Evolutionary conservation across 371 early-diverging fungal genomes (phyloP).

Genomic region (Nematocida ironsii): DNA sequence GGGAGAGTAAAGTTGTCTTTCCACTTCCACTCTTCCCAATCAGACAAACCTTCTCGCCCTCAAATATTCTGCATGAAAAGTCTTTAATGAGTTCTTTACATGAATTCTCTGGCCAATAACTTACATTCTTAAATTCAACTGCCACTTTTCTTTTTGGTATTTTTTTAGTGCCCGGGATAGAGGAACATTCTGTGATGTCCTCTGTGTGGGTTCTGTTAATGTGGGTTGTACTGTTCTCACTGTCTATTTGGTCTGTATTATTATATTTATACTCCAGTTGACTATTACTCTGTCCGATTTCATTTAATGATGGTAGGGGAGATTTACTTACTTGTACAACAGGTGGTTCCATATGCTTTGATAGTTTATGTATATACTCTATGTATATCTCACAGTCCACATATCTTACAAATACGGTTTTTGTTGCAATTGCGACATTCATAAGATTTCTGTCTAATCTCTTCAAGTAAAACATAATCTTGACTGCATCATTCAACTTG

Average conservation of each 20-base stretch:
- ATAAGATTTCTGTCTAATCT: constrained; percentile 21
- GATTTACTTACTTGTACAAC: neutral
- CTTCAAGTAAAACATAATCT: neutral
- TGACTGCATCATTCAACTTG: neutral
- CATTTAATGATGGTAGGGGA: neutral
- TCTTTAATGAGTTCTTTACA: constrained; percentile 74
- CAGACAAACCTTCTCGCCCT: constrained; percentile 73
- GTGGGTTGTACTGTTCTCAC: neutral
- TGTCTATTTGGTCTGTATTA: neutral
- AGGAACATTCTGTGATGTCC: neutral
- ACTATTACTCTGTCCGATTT: neutral
- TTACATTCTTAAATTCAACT: constrained; percentile 37
- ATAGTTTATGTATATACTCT: neutral
- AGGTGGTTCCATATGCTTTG: neutral
- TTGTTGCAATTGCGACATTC: constrained; percentile 37
- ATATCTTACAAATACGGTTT: constrained; percentile 29
- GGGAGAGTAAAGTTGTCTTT: constrained; percentile 86
- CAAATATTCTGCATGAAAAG: constrained; percentile 73
- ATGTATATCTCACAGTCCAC: constrained; percentile 48
- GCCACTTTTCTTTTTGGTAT: neutral
- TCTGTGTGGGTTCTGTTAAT: neutral
- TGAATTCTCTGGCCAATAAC: constrained; percentile 6
- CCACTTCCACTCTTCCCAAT: constrained; percentile 97
- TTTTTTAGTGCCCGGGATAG: neutral
- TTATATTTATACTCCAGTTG: neutral